A percentile compares a stretch with the other conserved stretches of the same genome.
Conservation (phyloP, 441 rosid species). For the Mallotus repandus region DNA sequence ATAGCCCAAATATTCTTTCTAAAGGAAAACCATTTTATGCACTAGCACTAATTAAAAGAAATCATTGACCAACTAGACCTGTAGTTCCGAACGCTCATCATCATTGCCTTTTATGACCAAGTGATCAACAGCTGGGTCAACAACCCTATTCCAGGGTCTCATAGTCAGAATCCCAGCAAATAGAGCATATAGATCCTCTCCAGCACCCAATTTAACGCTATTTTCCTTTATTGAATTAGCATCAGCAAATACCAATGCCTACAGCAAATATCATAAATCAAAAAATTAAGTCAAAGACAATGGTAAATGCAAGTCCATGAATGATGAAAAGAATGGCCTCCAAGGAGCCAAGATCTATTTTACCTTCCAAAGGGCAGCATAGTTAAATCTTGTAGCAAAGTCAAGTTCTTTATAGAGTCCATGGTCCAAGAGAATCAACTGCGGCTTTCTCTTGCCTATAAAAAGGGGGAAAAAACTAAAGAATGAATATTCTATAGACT, state of each 20-base stretch:
- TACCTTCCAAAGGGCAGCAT: constrained; percentile 94
- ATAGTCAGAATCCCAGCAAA: constrained; percentile 91
- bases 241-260: constrained; percentile 82
- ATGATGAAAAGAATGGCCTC: constrained; percentile 10
- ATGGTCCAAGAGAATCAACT: constrained; percentile 84
- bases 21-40: neutral
- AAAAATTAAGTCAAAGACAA: neutral
- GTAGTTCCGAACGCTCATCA: constrained; percentile 73
- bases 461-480: constrained; percentile 11
- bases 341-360: constrained; percentile 10
- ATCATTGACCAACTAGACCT: constrained; percentile 36
- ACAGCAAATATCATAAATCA: constrained; percentile 25
- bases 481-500: constrained; percentile 12
- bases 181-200: constrained; percentile 77
- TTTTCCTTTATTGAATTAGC: constrained; percentile 80
- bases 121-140: constrained; percentile 76
- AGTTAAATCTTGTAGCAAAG: constrained; percentile 64
- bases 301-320: constrained; percentile 6
- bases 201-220: constrained; percentile 84
- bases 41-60: neutral
- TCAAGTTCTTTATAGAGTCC: constrained; percentile 95
- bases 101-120: constrained; percentile 74
- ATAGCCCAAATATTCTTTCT: neutral
- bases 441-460: constrained; percentile 75
- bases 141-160: constrained; percentile 94